Conservation (phyloP, 371 early-diverging fungal genomes). For the Rhizopus delemar region DNA sequence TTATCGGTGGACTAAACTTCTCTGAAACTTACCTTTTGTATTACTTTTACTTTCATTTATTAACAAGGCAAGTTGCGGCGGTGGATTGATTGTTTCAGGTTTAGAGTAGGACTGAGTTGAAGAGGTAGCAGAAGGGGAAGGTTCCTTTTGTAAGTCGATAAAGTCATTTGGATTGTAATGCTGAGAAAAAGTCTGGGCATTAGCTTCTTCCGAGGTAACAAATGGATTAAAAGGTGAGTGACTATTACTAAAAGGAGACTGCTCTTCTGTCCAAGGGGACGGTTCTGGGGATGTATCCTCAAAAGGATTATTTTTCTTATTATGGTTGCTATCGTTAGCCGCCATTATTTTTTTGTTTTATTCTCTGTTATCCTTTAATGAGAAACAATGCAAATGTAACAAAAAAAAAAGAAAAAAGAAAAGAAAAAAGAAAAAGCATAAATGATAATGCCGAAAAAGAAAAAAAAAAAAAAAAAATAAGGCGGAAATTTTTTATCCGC, state of each 20-base stretch:
- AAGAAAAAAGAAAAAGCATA: slow-evolving; percentile 4
- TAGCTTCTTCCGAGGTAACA: slow-evolving; percentile 7
- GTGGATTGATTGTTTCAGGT: not conserved
- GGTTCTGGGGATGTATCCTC: slow-evolving; percentile 10
- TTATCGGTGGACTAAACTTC: no score
- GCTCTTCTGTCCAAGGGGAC: slow-evolving; percentile 14
- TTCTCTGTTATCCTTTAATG: not conserved
- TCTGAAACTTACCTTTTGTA: not conserved
- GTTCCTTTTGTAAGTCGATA: slow-evolving; percentile 27
- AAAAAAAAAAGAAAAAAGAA: slow-evolving; percentile 4
- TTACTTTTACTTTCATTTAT: slow-evolving; percentile 3
- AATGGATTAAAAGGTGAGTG: slow-evolving; percentile 28
- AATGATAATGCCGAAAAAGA: not conserved
- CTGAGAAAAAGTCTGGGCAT: slow-evolving; percentile 17
- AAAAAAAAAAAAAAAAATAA: slow-evolving; percentile 9
- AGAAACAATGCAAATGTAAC: slow-evolving; percentile 19
- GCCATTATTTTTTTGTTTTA: slow-evolving; percentile 16
- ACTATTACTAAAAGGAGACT: not conserved
- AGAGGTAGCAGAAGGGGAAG: slow-evolving; percentile 8
- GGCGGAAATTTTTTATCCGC: slow-evolving; percentile 5
- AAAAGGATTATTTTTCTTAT: slow-evolving; percentile 22
- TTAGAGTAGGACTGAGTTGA: not conserved
- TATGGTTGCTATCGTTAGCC: slow-evolving; percentile 11
- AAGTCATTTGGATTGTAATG: slow-evolving; percentile 19
- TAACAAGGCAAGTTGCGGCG: slow-evolving; percentile 4